phyloP scores from a whole-genome alignment of 495 filamentous ascomycete species.

The Penicillium pulvis region DNA sequence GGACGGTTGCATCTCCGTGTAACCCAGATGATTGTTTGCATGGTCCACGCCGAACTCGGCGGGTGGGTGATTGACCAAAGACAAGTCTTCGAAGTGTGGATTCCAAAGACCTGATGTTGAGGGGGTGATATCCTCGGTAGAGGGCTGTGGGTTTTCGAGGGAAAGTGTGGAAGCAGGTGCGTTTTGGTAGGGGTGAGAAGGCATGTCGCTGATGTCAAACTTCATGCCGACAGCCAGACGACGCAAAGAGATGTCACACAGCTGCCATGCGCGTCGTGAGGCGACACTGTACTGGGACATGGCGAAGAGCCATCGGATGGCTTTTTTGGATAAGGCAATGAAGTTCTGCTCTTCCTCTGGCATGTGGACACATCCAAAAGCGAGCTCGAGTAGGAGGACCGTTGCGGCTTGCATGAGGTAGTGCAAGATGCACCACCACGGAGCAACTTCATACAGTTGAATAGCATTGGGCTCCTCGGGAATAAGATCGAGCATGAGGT shows the following conservation, averaged over 20 bases:
- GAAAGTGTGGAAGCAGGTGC: conserved; percentile 17
- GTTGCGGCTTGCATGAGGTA: conserved; percentile 65
- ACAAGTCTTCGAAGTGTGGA: conserved; percentile 14
- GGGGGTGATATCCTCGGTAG: not conserved
- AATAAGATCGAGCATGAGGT: conserved; percentile 54
- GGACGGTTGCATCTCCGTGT: conserved; percentile 7
- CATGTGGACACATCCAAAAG: conserved; percentile 57
- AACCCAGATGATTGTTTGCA: conserved; percentile 2
- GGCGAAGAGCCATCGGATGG: conserved; percentile 54
- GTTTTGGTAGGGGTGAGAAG: conserved; percentile 27
- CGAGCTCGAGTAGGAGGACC: conserved; percentile 63
- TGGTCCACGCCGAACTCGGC: conserved; percentile 5
- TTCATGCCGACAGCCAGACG: conserved; percentile 45
- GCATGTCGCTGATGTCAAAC: conserved; percentile 44
- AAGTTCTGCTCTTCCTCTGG: conserved; percentile 52
- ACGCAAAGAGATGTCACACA: conserved; percentile 51
- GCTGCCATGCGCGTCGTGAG: conserved; percentile 58
- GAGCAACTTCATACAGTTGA: conserved; percentile 55
- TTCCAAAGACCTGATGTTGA: conserved; percentile 10
- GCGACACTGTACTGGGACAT: conserved; percentile 57
- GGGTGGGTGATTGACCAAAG: not conserved
- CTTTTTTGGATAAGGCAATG: conserved; percentile 53
- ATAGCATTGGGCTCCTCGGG: conserved; percentile 47
- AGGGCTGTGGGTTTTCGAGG: not conserved
- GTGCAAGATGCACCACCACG: conserved; percentile 70